Evolutionary conservation across 164 flowering plant genomes (phyloP), one percentile per base, ranked within the genome.

Genomic region (Buxus sempervirens): DNA sequence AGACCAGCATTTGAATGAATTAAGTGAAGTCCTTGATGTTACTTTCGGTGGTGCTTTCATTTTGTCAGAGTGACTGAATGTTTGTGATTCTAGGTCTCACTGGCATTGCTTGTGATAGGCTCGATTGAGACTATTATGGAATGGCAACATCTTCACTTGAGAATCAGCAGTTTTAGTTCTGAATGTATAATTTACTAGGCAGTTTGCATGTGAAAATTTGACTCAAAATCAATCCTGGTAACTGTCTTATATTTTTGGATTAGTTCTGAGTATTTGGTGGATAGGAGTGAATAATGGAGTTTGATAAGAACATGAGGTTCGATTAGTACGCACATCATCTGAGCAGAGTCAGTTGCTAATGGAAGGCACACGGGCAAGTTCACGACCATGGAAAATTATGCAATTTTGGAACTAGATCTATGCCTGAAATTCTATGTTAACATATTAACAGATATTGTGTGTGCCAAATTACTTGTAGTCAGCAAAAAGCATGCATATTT

Each of bases 171-270:
- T 68, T 19, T 32, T 19, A 10, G 14, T n/a, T 45, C 48, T 21
- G 25, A 57, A 48, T 59, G 9, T 16, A 5, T 21, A 58, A 20
- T 62, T 28, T 63, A 62, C 42, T 42, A 42, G 1, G 15, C 25
- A 21, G n/a, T 12, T 21, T 25, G 41, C 32, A 27, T 20, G 51
- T 58, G 57, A 58, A 66, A 54, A 5, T 27, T 32, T 64, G 54
- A 55, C 62, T 55, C 58, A 24, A 24, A 62, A 45, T 65, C 55
- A 24, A 67, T 70, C 60, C 55, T 64, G 64, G 63, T 63, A 61
- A 71, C 65, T 64, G 62, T 53, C 36, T 45, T 55, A 86, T 89
- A 65, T 86, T 90, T 70, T 88, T 86, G 38, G 38, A 32, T 32
- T 3, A 32, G 7, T 7, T 32, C 38, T 32, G 38, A 32, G 38